Evolutionary conservation across 306 rosid genomes (phyloP), one percentile per base, ranked within the genome.

Genomic region (Cicer arietinum): DNA sequence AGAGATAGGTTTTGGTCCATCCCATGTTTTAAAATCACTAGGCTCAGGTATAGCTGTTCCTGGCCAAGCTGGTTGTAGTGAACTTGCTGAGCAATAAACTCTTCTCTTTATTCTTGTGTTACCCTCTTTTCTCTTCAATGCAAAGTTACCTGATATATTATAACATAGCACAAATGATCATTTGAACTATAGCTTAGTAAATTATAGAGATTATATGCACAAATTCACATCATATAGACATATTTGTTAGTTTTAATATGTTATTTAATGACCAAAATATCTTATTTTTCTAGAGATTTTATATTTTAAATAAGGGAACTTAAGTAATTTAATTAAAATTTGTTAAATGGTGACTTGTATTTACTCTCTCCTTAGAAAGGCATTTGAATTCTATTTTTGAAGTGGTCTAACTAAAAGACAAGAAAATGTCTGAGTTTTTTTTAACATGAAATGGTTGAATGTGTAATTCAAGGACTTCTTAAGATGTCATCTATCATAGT

Each of bases 11-110:
- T 94, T 94, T 62, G 89, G 97, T 7, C 89, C 96, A 51, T 91
- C 91, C 96, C 96, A 89, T 66, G 74, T 82, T 83, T 79, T 83
- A 44, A 79, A 77, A 62, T 78, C 81, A 71, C 67, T 81, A 1
- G 84, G 67, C 57, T 90, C 96, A 0, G 85, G 79, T 22, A 86
- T 85, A 17, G 98, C 98, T 60, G 96, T 85, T 82, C 97, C 98
- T 14, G 98, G 96, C 98, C 97, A 94, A 2, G 97, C 98, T 63
- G 98, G 90, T 62, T 89, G 87, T 75, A 89, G 90, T 47, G 81
- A 73, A 75, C 82, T 82, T 12, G 91, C 83, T 0, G 91, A 87
- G 85, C 97, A 94, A 79, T 57, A 65, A 85, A 91, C 69, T 83
- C 84, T 53, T 71, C 84, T 80, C 68, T 83, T 81, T 51, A 70